Percentiles rank a stretch among this genome's conserved stretches.
phyloP scores from a whole-genome alignment of 2,329 filamentous ascomycete species.

The Colletotrichum incanum region DNA sequence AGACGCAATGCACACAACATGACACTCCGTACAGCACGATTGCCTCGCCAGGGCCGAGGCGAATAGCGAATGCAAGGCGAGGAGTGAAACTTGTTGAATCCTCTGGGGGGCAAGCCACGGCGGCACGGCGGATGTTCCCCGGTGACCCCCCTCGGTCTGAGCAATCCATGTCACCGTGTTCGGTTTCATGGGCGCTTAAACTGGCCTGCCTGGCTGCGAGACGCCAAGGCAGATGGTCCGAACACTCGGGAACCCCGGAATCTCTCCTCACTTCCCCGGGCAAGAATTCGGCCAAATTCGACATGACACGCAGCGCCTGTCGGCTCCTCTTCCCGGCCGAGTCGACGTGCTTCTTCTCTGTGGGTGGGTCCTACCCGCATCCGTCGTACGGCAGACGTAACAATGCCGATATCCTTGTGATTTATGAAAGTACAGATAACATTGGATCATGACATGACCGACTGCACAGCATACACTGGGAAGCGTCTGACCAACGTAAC shows the following conservation, averaged over 20 bases:
- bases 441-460: neutral
- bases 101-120: slow-evolving; percentile 11
- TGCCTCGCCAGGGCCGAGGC: neutral
- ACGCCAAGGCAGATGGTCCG: slow-evolving; percentile 38
- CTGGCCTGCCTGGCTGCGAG: slow-evolving; percentile 3
- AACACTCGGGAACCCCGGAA: slow-evolving; percentile 39
- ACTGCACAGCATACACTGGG: neutral
- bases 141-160: slow-evolving; percentile 27
- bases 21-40: neutral
- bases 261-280: slow-evolving; percentile 33
- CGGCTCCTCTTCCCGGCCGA: slow-evolving; percentile 37
- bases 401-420: neutral
- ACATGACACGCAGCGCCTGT: slow-evolving; percentile 12
- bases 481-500: neutral
- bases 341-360: slow-evolving; percentile 8
- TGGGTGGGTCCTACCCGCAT: slow-evolving; percentile 2
- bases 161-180: slow-evolving; percentile 31
- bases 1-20: slow-evolving; percentile 3
- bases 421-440: neutral
- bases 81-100: slow-evolving; percentile 23
- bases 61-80: neutral
- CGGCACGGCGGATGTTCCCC: slow-evolving; percentile 36
- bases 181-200: slow-evolving; percentile 27
- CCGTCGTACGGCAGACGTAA: slow-evolving; percentile 3
- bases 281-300: slow-evolving; percentile 37